Conservation (phyloP, 169 alveolate genomes). For the Cyclospora cayetanensis region DNA sequence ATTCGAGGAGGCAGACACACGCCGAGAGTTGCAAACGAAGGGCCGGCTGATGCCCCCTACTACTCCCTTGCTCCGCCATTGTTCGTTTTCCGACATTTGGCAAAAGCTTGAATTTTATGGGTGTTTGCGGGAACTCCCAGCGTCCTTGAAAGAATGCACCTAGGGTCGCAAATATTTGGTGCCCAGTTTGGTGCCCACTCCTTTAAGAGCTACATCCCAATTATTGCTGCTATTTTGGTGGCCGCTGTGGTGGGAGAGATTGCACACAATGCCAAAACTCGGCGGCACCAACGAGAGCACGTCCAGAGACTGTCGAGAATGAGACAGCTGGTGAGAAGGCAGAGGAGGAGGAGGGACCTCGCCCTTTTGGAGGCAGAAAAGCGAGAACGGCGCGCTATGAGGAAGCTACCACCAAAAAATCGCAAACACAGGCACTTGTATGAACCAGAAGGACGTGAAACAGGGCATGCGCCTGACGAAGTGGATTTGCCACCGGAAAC, state of each 20-base stretch:
- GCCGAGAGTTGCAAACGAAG: too few relatives aligned
- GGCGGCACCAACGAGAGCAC: slow-evolving; percentile 5
- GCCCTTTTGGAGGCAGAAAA: slow-evolving; percentile 44
- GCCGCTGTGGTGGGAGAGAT: slow-evolving; percentile 53
- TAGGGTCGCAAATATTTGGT: not conserved
- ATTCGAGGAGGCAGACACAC: too few relatives aligned
- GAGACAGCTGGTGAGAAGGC: slow-evolving; percentile 37
- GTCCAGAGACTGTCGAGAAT: not conserved
- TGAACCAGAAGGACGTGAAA: too few relatives aligned
- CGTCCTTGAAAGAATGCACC: slow-evolving; percentile 23
- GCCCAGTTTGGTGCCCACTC: slow-evolving; percentile 27
- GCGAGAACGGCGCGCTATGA: not conserved
- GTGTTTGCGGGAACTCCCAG: too few relatives aligned
- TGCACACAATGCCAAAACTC: slow-evolving; percentile 23
- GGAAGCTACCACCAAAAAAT: too few relatives aligned
- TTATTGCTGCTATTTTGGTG: slow-evolving; percentile 7
- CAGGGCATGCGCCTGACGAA: too few relatives aligned
- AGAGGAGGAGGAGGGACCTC: not conserved
- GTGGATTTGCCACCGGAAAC: too few relatives aligned
- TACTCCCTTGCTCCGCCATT: too few relatives aligned
- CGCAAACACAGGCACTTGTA: too few relatives aligned
- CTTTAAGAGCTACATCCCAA: not conserved
- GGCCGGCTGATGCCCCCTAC: too few relatives aligned
- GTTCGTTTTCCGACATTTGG: too few relatives aligned
- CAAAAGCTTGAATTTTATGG: too few relatives aligned